A percentile compares a stretch with the other conserved stretches of the same genome.
These are phyloP conservation scores for Fusarium coffeatum DNA, from an alignment of 2,329 filamentous ascomycete species.

Conservation along the genomic window DNA sequence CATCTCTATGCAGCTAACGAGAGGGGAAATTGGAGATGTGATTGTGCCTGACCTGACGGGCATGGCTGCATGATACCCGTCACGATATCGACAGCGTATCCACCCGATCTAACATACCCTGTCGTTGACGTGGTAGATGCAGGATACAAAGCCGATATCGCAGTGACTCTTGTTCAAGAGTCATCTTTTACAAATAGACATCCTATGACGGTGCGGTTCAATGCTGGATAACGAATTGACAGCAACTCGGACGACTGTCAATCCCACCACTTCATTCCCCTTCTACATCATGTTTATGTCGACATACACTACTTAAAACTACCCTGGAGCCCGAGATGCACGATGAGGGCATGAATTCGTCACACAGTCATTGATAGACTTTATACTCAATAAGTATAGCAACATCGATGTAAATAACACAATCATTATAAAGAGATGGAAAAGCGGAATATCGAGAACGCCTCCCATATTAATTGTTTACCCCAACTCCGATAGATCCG, in stretches of 20 bases:
- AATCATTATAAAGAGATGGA: not conserved
- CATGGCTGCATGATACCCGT: not conserved
- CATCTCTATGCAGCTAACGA: not conserved
- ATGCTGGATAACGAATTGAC: rapidly evolving
- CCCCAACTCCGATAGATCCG: rapidly evolving
- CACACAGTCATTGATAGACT: not conserved
- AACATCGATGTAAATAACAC: not conserved
- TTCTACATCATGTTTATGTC: no score
- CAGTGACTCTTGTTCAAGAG: not conserved
- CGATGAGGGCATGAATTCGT: not conserved
- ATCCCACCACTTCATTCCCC: no score
- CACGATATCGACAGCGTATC: not conserved
- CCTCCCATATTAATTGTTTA: rapidly evolving
- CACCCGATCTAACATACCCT: not conserved
- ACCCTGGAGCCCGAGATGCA: not conserved
- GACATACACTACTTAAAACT: not conserved
- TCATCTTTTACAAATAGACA: not conserved
- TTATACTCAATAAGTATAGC: not conserved
- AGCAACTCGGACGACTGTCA: no score
- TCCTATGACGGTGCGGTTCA: not conserved
- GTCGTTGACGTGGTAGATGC: not conserved
- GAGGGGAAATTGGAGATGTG: not conserved
- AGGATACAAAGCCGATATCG: not conserved
- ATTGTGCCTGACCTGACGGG: not conserved
- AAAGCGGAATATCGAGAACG: no score